Evolutionary conservation across 2,329 filamentous ascomycete species (phyloP).

Genomic region (Teratosphaeria gauchensis): DNA sequence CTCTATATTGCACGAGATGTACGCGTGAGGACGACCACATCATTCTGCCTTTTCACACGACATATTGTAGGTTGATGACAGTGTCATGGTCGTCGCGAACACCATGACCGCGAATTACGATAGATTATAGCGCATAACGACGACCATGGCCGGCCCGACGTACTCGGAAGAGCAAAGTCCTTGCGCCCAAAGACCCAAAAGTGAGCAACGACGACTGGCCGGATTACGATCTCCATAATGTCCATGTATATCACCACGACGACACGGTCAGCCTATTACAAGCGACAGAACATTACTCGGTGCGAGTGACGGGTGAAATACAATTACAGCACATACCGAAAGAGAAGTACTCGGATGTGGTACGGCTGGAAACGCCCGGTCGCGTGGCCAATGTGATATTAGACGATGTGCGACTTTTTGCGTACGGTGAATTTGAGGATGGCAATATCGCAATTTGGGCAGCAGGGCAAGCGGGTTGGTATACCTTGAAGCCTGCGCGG

Average conservation of each 20-base stretch:
- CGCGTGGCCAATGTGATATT: conserved; percentile 40
- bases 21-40: not conserved
- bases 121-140: conserved; percentile 15
- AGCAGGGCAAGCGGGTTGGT: conserved; percentile 56
- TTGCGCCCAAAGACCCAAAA: conserved; percentile 32
- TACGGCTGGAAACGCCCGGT: not conserved
- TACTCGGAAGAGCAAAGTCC: conserved; percentile 26
- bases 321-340: conserved; percentile 28
- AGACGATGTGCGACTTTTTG: conserved; percentile 37
- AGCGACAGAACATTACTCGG: conserved; percentile 50
- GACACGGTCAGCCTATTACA: conserved; percentile 47
- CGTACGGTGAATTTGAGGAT: conserved; percentile 46
- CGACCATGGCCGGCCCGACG: conserved; percentile 18
- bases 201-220: conserved; percentile 46
- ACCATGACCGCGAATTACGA: not conserved
- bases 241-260: conserved; percentile 37
- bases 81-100: conserved; percentile 4
- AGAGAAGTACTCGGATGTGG: not conserved
- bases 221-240: conserved; percentile 52
- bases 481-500: conserved; percentile 51
- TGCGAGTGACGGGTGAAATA: conserved; percentile 52
- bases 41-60: not conserved
- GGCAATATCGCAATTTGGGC: conserved; percentile 56
- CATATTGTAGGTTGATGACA: not conserved
- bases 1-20: not conserved